Percentiles rank a stretch among this genome's conserved stretches.
These are phyloP conservation scores for Combretum micranthum DNA, from an alignment of 345 rosid species.

Conservation along the genomic window DNA sequence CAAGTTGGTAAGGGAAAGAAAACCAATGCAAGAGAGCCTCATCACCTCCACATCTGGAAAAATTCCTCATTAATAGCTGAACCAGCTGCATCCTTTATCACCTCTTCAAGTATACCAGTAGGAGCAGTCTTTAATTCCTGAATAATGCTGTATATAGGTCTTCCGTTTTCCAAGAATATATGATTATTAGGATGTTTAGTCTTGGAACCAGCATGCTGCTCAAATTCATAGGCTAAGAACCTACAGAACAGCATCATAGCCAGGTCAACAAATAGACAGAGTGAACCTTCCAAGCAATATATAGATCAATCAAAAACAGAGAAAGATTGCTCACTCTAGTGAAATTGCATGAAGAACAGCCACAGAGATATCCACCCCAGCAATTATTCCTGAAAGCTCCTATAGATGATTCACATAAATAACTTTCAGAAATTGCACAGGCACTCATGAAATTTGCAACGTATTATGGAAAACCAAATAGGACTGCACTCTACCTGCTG, in stretches of 20 bases:
- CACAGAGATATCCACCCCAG: conserved; percentile 90
- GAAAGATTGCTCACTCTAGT: conserved; percentile 45
- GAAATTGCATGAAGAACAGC: conserved; percentile 66
- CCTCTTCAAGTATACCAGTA: conserved; percentile 46
- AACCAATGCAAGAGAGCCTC: not conserved
- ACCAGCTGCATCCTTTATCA: conserved; percentile 64
- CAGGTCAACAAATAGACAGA: conserved; percentile 8
- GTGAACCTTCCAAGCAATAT: not conserved
- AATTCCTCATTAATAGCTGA: conserved; percentile 66
- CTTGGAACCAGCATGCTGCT: conserved; percentile 85
- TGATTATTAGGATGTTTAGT: conserved; percentile 92
- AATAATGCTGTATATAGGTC: conserved; percentile 64
- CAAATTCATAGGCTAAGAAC: conserved; percentile 86
- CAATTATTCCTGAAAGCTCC: conserved; percentile 59
- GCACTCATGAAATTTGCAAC: not conserved
- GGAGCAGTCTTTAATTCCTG: conserved; percentile 85
- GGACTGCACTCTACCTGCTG: conserved; percentile 36
- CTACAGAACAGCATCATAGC: conserved; percentile 26
- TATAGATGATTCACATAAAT: conserved; percentile 25
- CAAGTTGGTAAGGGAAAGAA: not conserved
- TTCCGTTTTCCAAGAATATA: conserved; percentile 86
- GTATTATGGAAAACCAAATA: not conserved
- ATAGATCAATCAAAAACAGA: conserved; percentile 1
- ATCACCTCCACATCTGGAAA: conserved; percentile 86
- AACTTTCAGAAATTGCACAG: conserved; percentile 2